Evolutionary conservation across 352 stramenopile species (phyloP).

Genomic region (Phytophthora citrophthora): DNA sequence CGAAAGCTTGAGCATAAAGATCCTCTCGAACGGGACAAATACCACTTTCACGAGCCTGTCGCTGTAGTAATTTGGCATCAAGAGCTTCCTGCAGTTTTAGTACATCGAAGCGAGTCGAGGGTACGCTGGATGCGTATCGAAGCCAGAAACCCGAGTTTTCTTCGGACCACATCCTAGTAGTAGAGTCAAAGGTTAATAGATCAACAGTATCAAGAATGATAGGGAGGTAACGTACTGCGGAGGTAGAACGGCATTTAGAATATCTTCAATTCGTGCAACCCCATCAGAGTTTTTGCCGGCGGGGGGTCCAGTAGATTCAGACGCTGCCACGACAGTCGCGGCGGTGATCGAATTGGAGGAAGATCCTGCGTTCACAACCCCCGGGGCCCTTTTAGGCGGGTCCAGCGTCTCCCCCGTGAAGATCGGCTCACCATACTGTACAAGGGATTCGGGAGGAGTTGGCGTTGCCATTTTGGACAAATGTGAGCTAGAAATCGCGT

Average conservation of each 20-base stretch:
- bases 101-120: slow-evolving; percentile 93
- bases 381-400: slow-evolving; percentile 50
- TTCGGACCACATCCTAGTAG: slow-evolving; percentile 76
- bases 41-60: slow-evolving; percentile 91
- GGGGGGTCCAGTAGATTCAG: slow-evolving; percentile 18
- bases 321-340: slow-evolving; percentile 24
- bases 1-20: slow-evolving; percentile 93
- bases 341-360: slow-evolving; percentile 32
- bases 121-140: slow-evolving; percentile 90
- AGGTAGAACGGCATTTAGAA: slow-evolving; percentile 77
- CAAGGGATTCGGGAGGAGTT: slow-evolving; percentile 83
- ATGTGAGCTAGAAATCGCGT: slow-evolving; percentile 2
- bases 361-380: slow-evolving; percentile 17
- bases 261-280: slow-evolving; percentile 74
- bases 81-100: slow-evolving; percentile 92
- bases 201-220: neutral
- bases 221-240: slow-evolving; percentile 55
- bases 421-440: slow-evolving; percentile 91
- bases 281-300: slow-evolving; percentile 44
- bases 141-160: slow-evolving; percentile 90
- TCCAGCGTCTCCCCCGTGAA: slow-evolving; percentile 88
- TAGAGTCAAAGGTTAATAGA: slow-evolving; percentile 5
- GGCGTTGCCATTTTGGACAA: slow-evolving; percentile 53
- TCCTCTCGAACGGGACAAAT: slow-evolving; percentile 95
- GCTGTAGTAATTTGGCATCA: slow-evolving; percentile 88